phyloP scores from a whole-genome alignment of 2,329 filamentous ascomycete species.

The Nothopassalora personata region DNA sequence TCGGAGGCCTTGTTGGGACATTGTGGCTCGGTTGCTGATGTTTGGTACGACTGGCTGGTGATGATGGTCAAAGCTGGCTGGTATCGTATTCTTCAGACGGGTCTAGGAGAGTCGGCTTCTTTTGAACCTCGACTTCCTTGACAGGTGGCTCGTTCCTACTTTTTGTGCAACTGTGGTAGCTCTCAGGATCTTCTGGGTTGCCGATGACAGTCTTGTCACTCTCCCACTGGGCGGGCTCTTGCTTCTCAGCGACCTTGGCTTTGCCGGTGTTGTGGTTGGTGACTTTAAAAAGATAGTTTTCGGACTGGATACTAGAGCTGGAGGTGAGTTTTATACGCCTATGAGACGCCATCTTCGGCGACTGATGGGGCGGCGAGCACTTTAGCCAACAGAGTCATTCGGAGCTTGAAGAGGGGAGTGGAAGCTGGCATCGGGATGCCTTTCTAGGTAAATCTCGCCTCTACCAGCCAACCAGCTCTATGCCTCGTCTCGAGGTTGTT shows the following conservation, averaged over 20 bases:
- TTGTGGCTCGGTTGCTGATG: neutral
- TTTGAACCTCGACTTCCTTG: constrained; percentile 12
- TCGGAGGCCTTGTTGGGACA: constrained; percentile 33
- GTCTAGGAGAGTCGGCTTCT: constrained; percentile 12
- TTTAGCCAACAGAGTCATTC: constrained; percentile 3
- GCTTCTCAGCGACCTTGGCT: constrained; percentile 33
- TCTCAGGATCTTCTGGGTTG: constrained; percentile 27
- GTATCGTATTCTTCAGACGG: constrained; percentile 27
- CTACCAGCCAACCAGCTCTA: too few relatives aligned
- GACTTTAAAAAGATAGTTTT: constrained; percentile 36
- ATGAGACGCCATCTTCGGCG: constrained; percentile 16
- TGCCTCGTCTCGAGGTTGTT: too few relatives aligned
- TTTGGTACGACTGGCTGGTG: constrained; percentile 18
- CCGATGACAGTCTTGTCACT: constrained; percentile 31
- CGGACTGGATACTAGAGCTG: constrained; percentile 37
- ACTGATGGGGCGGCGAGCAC: constrained; percentile 2
- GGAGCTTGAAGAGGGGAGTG: neutral
- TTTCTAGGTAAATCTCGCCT: neutral
- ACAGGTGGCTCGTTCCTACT: constrained; percentile 20
- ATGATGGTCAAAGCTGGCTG: constrained; percentile 23
- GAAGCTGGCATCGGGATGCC: constrained; percentile 2
- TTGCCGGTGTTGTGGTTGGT: constrained; percentile 34
- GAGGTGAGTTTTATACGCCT: constrained; percentile 33
- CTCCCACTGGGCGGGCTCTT: constrained; percentile 31
- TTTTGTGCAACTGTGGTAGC: constrained; percentile 28